These are phyloP conservation scores for Crithidia expoeki DNA, from an alignment of 208 protist genomes.

Conservation along the genomic window DNA sequence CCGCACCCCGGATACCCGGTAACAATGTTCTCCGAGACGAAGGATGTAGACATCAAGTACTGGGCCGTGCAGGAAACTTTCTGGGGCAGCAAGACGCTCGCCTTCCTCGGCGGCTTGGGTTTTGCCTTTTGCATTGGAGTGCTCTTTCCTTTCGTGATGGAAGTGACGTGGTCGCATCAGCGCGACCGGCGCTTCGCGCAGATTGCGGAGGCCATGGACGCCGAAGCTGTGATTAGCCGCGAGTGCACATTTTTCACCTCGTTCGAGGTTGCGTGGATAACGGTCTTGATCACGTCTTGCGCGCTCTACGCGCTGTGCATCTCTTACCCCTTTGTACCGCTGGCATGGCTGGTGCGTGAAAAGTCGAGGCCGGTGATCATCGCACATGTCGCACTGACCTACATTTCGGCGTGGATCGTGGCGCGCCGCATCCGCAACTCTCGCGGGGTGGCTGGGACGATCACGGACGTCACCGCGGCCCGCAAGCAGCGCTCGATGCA, in stretches of 20 bases:
- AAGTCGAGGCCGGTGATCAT: slow-evolving; percentile 47
- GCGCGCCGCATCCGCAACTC: slow-evolving; percentile 37
- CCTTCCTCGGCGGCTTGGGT: slow-evolving; percentile 59
- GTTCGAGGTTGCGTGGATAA: slow-evolving; percentile 51
- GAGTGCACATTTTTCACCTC: slow-evolving; percentile 42
- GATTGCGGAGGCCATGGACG: slow-evolving; percentile 19
- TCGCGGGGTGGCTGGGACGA: slow-evolving; percentile 13
- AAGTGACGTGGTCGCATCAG: slow-evolving; percentile 57
- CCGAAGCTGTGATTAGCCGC: slow-evolving; percentile 25
- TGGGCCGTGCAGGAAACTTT: slow-evolving; percentile 65
- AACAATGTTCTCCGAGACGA: slow-evolving; percentile 36
- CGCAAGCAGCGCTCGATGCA: slow-evolving; percentile 64
- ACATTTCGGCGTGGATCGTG: slow-evolving; percentile 27
- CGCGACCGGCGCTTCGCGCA: slow-evolving; percentile 44
- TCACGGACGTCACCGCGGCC: slow-evolving; percentile 30
- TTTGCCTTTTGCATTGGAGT: slow-evolving; percentile 69
- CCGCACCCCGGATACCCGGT: slow-evolving; percentile 53
- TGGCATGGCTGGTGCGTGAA: slow-evolving; percentile 73
- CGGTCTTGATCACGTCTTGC: slow-evolving; percentile 19
- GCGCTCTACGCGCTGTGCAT: slow-evolving; percentile 60
- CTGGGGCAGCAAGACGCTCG: slow-evolving; percentile 58
- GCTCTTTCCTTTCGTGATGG: slow-evolving; percentile 68
- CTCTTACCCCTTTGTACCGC: slow-evolving; percentile 81
- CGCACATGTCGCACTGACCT: slow-evolving; percentile 34
- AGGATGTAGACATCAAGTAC: slow-evolving; percentile 47